Conservation (phyloP, 2,329 filamentous ascomycete genomes). For the Diaporthe aspalathi region DNA sequence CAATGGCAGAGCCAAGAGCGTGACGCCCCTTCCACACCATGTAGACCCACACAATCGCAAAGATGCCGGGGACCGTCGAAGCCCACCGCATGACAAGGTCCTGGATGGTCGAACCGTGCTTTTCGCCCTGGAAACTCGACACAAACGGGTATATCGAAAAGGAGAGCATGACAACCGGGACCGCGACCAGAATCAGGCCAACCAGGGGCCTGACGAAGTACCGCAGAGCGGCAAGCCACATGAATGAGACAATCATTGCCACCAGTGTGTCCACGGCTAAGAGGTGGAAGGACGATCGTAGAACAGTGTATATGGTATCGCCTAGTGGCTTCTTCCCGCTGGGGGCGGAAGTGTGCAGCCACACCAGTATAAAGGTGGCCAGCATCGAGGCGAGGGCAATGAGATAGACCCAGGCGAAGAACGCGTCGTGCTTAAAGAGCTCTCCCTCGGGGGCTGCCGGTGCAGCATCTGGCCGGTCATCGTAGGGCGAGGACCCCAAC, state of each 20-base stretch:
- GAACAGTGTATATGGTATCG: constrained; percentile 92
- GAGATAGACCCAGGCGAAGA: constrained; percentile 91
- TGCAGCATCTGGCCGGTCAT: constrained; percentile 53
- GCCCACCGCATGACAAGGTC: constrained; percentile 91
- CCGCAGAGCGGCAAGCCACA: constrained; percentile 90
- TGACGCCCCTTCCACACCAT: constrained; percentile 83
- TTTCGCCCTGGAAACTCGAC: constrained; percentile 84
- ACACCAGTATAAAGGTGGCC: constrained; percentile 89
- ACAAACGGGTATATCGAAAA: constrained; percentile 94
- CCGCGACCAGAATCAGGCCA: constrained; percentile 81
- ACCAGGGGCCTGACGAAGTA: constrained; percentile 91
- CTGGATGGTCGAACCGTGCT: constrained; percentile 82
- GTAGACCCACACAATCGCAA: constrained; percentile 84
- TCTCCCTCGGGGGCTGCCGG: constrained; percentile 65
- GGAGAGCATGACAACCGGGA: constrained; percentile 86
- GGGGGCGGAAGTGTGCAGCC: constrained; percentile 84
- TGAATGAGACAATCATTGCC: constrained; percentile 85
- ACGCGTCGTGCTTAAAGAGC: constrained; percentile 84
- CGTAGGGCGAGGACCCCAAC: constrained; percentile 48
- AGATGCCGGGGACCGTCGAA: constrained; percentile 78
- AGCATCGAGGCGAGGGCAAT: constrained; percentile 87
- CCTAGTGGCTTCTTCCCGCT: constrained; percentile 78
- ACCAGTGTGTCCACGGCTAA: constrained; percentile 91
- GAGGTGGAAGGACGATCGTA: constrained; percentile 88
- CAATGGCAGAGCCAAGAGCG: constrained; percentile 83